A percentile compares a stretch with the other conserved stretches of the same genome.
Evolutionary conservation across 331 rosid genomes (phyloP).

Genomic region (Acacia pycnantha): DNA sequence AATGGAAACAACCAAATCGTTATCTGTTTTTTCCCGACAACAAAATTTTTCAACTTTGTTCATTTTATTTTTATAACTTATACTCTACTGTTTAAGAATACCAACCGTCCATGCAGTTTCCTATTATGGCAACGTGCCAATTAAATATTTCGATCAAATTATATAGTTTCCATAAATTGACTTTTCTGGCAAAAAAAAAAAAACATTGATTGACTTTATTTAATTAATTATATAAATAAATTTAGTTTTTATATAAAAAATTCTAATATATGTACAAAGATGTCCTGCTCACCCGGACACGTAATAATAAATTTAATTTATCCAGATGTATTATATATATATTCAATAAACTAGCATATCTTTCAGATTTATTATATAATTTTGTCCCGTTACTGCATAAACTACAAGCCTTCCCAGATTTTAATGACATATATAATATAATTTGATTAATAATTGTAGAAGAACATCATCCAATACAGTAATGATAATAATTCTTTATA

Average conservation of each 20-base stretch:
- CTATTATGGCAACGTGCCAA: not conserved
- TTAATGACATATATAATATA: not conserved
- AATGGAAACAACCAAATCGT: not conserved
- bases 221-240: not conserved
- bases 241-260: not conserved
- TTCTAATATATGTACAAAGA: not conserved
- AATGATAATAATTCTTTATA: not conserved
- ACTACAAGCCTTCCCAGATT: not conserved
- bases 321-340: not conserved
- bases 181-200: not conserved
- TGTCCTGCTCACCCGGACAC: not conserved
- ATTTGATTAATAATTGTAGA: not conserved
- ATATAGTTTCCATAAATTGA: not conserved
- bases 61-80: slow-evolving; percentile 9
- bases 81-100: slow-evolving; percentile 23
- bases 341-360: not conserved
- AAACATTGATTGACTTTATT: slow-evolving; percentile 1
- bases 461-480: not conserved
- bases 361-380: not conserved
- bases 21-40: slow-evolving; percentile 28
- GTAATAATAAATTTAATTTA: not conserved
- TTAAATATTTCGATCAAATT: slow-evolving; percentile 20
- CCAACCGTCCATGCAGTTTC: not conserved
- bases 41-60: slow-evolving; percentile 21
- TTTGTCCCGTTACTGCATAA: not conserved